A percentile compares a stretch with the other conserved stretches of the same genome.
Evolutionary conservation across 2,329 filamentous ascomycete genomes (phyloP).

Genomic region (Chrysoporthe deuterocubensis): DNA sequence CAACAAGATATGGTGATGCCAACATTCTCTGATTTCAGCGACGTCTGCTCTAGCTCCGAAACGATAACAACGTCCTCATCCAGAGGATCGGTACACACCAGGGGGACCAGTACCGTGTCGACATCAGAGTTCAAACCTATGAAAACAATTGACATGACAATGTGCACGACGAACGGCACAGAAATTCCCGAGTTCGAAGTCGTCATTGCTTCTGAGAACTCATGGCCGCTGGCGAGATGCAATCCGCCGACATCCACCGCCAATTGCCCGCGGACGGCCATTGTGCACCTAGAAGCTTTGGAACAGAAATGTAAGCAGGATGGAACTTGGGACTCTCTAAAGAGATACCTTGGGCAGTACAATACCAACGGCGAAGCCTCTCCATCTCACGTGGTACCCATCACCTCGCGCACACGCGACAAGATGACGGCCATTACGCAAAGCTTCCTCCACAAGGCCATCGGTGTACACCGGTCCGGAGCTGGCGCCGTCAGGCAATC

Average conservation of each 20-base stretch:
- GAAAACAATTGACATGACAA: constrained; percentile 39
- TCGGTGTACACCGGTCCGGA: constrained; percentile 62
- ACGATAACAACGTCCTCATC: constrained; percentile 47
- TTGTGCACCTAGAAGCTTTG: constrained; percentile 55
- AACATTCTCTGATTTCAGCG: constrained; percentile 45
- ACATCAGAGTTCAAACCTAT: constrained; percentile 42
- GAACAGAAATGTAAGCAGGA: constrained; percentile 55
- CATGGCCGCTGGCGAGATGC: constrained; percentile 57
- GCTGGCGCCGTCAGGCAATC: constrained; percentile 50
- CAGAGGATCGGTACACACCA: constrained; percentile 49
- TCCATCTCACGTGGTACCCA: constrained; percentile 49
- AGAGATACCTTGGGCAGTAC: constrained; percentile 45
- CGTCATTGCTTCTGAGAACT: constrained; percentile 51
- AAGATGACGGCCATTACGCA: constrained; percentile 74
- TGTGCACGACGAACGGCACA: constrained; percentile 35
- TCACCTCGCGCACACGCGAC: constrained; percentile 60
- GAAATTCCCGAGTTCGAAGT: constrained; percentile 51
- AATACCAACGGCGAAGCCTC: constrained; percentile 39
- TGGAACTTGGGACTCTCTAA: constrained; percentile 50
- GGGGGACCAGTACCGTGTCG: constrained; percentile 53
- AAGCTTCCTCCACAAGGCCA: constrained; percentile 70
- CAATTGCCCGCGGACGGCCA: constrained; percentile 53
- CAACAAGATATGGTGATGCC: constrained; percentile 41
- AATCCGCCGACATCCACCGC: constrained; percentile 50
- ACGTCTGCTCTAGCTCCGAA: constrained; percentile 48